Evolutionary conservation across 257 asterid species (phyloP).

Genomic region (Phtheirospermum japonicum): DNA sequence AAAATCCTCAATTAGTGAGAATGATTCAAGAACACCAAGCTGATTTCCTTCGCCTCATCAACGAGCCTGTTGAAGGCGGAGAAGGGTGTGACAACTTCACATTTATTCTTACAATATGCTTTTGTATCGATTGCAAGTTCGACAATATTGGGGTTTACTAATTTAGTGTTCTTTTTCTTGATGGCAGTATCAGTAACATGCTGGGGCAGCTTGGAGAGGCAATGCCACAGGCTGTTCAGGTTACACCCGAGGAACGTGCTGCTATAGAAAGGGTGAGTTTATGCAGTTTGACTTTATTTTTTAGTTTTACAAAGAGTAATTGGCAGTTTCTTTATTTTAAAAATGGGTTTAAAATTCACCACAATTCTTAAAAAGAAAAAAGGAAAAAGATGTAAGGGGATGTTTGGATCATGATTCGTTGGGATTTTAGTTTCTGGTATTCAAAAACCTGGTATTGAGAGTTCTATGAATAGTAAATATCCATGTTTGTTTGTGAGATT

Average conservation of each 20-base stretch:
- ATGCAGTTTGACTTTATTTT: constrained; percentile 6
- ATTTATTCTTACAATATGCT: background rate
- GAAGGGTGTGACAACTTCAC: constrained; percentile 44
- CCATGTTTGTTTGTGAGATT: too few relatives aligned
- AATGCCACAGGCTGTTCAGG: constrained; percentile 57
- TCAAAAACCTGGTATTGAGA: too few relatives aligned
- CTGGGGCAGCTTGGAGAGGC: constrained; percentile 62
- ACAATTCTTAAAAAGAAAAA: too few relatives aligned
- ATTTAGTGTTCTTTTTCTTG: constrained; percentile 11
- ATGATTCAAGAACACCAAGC: constrained; percentile 81
- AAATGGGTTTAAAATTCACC: background rate
- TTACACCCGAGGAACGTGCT: constrained; percentile 74
- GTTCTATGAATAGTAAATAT: too few relatives aligned
- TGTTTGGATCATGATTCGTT: too few relatives aligned
- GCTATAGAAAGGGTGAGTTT: constrained; percentile 67
- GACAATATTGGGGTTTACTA: background rate
- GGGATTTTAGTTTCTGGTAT: too few relatives aligned
- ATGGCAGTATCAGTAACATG: constrained; percentile 37
- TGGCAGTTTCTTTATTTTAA: too few relatives aligned
- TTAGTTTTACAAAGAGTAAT: background rate
- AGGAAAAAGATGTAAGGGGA: too few relatives aligned
- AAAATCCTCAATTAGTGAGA: constrained; percentile 73
- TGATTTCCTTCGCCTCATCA: constrained; percentile 81
- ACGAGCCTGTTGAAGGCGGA: constrained; percentile 85
- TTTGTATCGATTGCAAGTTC: background rate